phyloP scores from a whole-genome alignment of 164 flowering plant genomes.

The Macadamia integrifolia region DNA sequence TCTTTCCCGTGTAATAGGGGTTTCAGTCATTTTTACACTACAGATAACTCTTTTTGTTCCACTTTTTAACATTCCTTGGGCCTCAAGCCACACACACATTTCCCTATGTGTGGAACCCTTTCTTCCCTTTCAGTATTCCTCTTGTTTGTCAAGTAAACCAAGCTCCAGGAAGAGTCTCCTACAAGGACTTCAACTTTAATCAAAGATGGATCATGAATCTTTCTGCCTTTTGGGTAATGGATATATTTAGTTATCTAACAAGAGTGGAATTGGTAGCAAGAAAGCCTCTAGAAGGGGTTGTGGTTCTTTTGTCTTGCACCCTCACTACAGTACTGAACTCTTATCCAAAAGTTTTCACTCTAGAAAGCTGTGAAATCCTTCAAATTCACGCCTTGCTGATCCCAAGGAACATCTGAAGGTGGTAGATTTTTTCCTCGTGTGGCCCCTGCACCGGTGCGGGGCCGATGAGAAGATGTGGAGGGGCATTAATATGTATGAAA shows the following conservation, averaged over 20 bases:
- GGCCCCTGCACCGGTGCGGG: no score
- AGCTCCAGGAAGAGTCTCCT: neutral
- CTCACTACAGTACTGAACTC: no score
- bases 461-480: no score
- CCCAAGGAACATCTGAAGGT: no score
- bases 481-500: no score
- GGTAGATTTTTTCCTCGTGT: no score
- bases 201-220: neutral
- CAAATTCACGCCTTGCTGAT: no score
- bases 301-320: no score
- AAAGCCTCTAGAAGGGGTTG: neutral
- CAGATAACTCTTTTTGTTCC: neutral
- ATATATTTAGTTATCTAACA: neutral
- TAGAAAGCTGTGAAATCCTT: no score
- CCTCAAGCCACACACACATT: conserved; percentile 9
- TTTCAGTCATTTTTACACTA: neutral
- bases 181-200: neutral
- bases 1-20: conserved; percentile 18
- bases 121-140: conserved; percentile 6
- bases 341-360: no score
- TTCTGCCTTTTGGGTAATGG: neutral
- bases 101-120: neutral
- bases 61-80: conserved; percentile 1
- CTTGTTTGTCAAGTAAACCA: conserved; percentile 11
- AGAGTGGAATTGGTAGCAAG: neutral